Evolutionary conservation across 2,329 filamentous ascomycete species (phyloP).

Genomic region (Penicillium aurantiogriseum): DNA sequence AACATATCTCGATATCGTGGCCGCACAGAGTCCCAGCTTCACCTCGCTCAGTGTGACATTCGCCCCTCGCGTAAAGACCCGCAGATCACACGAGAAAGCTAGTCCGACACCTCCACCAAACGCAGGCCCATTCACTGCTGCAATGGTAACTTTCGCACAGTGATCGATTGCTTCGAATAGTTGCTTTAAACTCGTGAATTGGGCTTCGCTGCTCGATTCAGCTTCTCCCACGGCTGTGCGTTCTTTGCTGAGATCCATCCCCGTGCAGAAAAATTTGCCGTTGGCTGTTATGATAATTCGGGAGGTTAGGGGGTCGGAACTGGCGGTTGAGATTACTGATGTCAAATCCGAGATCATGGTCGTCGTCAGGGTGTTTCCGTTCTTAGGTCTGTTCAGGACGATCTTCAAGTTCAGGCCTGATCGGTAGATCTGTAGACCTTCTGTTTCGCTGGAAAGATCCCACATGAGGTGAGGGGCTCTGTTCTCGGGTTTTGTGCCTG

Average conservation of each 20-base stretch:
- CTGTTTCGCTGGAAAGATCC: conserved; percentile 18
- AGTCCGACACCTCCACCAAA: conserved; percentile 29
- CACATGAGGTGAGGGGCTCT: conserved; percentile 11
- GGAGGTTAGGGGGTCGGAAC: conserved; percentile 28
- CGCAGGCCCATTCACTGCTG: conserved; percentile 43
- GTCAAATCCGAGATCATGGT: conserved; percentile 39
- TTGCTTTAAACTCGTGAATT: conserved; percentile 21
- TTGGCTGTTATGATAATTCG: conserved; percentile 39
- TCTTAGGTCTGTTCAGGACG: conserved; percentile 37
- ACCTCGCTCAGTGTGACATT: too few species aligned
- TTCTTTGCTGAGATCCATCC: conserved; percentile 38
- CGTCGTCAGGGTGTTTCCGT: conserved; percentile 42
- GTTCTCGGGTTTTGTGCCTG: too few species aligned
- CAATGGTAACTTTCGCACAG: conserved; percentile 45
- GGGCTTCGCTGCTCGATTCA: conserved; percentile 18
- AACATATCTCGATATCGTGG: too few species aligned
- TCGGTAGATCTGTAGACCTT: conserved; percentile 30
- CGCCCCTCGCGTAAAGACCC: too few species aligned
- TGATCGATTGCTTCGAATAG: conserved; percentile 43
- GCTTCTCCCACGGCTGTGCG: conserved; percentile 24
- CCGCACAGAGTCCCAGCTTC: too few species aligned
- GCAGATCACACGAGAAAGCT: too few species aligned
- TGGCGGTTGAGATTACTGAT: conserved; percentile 24
- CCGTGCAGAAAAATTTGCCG: conserved; percentile 45
- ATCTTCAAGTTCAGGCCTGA: conserved; percentile 34